Percentiles rank a stretch among this genome's conserved stretches.
These are phyloP conservation scores for Theobroma grandiflorum DNA, from an alignment of 441 rosid species.

Conservation along the genomic window DNA sequence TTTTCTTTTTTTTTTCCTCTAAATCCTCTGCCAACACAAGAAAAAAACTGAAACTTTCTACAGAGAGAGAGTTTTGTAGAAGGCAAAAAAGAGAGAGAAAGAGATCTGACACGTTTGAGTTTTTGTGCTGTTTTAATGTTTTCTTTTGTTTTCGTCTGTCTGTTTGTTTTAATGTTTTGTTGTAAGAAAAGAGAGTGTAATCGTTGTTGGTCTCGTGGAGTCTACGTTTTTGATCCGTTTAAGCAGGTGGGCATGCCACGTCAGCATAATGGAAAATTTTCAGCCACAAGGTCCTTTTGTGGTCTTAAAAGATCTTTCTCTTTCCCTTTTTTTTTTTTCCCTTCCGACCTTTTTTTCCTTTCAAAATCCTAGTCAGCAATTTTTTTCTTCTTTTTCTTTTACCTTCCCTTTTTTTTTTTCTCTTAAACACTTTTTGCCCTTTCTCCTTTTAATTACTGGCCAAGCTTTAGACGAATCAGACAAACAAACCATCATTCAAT, in stretches of 20 bases:
- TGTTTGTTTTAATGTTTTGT: not conserved
- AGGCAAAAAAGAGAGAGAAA: constrained; percentile 26
- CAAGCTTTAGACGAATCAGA: not conserved
- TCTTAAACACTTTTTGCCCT: not conserved
- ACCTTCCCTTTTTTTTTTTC: not conserved
- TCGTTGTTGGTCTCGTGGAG: constrained; percentile 36
- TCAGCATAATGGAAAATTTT: constrained; percentile 53
- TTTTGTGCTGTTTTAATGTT: constrained; percentile 19
- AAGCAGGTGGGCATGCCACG: constrained; percentile 58
- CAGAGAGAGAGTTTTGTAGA: constrained; percentile 36
- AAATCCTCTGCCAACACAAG: constrained; percentile 18
- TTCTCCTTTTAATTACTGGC: not conserved
- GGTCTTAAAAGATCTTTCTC: constrained; percentile 55
- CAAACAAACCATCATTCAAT: not conserved
- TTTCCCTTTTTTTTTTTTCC: not conserved
- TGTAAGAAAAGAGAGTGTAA: constrained; percentile 24
- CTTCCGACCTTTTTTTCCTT: not conserved
- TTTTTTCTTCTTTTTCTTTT: not conserved
- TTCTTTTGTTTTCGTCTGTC: not conserved
- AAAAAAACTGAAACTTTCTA: constrained; percentile 36
- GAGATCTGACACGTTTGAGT: constrained; percentile 46
- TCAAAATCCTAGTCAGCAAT: not conserved
- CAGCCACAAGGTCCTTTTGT: constrained; percentile 80
- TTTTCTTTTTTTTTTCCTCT: not conserved
- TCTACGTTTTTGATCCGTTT: constrained; percentile 57